Evolutionary conservation across 208 protist genomes (phyloP).

Genomic region (Phytomonas sp.): DNA sequence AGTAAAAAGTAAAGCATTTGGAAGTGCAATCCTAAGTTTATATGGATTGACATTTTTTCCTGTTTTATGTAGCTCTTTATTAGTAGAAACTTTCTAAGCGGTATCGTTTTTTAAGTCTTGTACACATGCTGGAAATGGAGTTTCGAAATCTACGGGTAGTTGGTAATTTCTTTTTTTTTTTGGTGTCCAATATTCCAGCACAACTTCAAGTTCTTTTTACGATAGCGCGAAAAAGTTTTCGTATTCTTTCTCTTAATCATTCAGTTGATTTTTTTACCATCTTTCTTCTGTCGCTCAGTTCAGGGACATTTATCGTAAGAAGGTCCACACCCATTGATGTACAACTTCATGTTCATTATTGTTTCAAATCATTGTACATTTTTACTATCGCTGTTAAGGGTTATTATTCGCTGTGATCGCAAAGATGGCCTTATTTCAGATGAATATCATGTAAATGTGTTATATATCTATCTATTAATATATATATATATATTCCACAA

Average conservation of each 20-base stretch:
- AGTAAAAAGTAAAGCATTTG: neutral
- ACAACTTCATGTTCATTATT: neutral
- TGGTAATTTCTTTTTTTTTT: neutral
- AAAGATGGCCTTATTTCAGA: neutral
- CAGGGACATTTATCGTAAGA: neutral
- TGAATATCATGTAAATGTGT: neutral
- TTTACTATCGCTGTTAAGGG: neutral
- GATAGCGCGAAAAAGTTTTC: neutral
- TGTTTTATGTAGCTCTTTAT: neutral
- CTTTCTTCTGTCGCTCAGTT: neutral
- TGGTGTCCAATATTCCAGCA: neutral
- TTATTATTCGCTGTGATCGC: neutral
- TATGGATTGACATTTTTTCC: neutral
- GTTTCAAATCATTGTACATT: neutral
- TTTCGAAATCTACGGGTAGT: neutral
- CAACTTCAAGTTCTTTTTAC: neutral
- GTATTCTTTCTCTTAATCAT: neutral
- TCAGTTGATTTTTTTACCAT: neutral
- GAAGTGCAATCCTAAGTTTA: neutral
- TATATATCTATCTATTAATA: neutral
- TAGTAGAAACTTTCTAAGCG: neutral
- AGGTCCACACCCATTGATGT: neutral
- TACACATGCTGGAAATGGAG: neutral
- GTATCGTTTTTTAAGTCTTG: neutral
- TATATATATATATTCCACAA: constrained; percentile 14